These are phyloP conservation scores for Ceratobasidium sp. DNA, from an alignment of 1,284 basidiomycete species.

Conservation along the genomic window DNA sequence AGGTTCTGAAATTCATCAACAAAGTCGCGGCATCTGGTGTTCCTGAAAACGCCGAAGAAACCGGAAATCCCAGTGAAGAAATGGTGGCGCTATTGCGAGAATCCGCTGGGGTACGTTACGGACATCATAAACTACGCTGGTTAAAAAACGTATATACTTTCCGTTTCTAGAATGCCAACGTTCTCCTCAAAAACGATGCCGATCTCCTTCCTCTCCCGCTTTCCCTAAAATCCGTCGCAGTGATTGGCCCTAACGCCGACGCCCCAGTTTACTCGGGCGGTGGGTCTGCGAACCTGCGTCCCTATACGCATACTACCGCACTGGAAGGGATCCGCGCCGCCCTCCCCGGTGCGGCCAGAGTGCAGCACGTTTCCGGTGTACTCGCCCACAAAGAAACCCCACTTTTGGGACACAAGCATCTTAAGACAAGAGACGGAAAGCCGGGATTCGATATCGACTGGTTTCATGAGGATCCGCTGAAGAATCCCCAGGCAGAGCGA, in stretches of 20 bases:
- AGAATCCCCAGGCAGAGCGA: conserved; percentile 51
- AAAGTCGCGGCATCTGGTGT: conserved; percentile 47
- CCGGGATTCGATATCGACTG: conserved; percentile 59
- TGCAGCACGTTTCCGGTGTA: conserved; percentile 54
- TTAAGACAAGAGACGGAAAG: conserved; percentile 50
- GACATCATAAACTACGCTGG: no score
- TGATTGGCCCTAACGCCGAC: conserved; percentile 70
- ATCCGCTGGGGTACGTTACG: conserved; percentile 58
- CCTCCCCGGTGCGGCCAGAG: background rate
- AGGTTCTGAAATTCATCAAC: conserved; percentile 14
- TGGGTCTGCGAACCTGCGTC: conserved; percentile 63
- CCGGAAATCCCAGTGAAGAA: conserved; percentile 53
- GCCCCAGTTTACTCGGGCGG: conserved; percentile 64
- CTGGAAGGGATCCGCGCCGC: conserved; percentile 62
- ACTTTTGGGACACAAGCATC: conserved; percentile 54
- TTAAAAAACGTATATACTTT: no score
- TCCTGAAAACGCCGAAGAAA: conserved; percentile 48
- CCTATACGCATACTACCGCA: conserved; percentile 60
- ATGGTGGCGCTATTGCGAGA: conserved; percentile 59
- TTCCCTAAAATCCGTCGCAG: conserved; percentile 59
- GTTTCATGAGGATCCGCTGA: conserved; percentile 59
- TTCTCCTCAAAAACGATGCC: conserved; percentile 64
- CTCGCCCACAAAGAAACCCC: conserved; percentile 33
- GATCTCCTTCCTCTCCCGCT: conserved; percentile 58
- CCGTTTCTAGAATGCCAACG: conserved; percentile 53